These are phyloP conservation scores for Ogataea ramenticola DNA, from an alignment of 805 yeast genomes.

Conservation along the genomic window DNA sequence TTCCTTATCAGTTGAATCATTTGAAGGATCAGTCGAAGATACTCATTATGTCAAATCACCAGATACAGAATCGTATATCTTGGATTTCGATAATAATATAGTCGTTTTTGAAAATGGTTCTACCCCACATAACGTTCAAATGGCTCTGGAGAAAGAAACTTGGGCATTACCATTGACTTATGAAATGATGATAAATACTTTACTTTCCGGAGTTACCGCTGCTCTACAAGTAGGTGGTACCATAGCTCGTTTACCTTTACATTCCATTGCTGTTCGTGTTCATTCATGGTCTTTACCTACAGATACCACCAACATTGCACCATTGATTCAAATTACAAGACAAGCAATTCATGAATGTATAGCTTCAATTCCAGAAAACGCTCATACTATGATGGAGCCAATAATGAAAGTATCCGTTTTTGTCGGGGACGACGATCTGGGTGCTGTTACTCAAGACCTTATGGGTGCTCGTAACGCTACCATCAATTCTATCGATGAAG, in stretches of 20 bases:
- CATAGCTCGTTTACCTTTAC: constrained; percentile 46
- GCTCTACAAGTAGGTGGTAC: constrained; percentile 66
- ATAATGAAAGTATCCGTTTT: constrained; percentile 69
- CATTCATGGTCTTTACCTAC: constrained; percentile 45
- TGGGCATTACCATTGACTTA: constrained; percentile 44
- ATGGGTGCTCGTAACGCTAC: constrained; percentile 71
- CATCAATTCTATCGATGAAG: constrained; percentile 68
- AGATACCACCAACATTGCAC: constrained; percentile 33
- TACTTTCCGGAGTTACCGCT: constrained; percentile 52
- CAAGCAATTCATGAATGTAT: constrained; percentile 35
- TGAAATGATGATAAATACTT: constrained; percentile 44
- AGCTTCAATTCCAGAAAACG: constrained; percentile 13
- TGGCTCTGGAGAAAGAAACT: constrained; percentile 12
- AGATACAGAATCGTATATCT: constrained; percentile 29
- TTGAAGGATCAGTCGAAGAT: constrained; percentile 26
- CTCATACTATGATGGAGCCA: constrained; percentile 72
- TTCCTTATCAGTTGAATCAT: constrained; percentile 22
- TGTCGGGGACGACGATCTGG: constrained; percentile 66
- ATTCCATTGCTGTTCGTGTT: constrained; percentile 52
- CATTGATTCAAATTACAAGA: constrained; percentile 40
- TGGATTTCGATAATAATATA: constrained; percentile 42
- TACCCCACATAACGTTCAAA: constrained; percentile 17
- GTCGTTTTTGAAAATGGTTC: constrained; percentile 27
- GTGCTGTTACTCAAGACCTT: constrained; percentile 78
- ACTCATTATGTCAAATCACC: constrained; percentile 22